Conservation (phyloP, 2,329 filamentous ascomycete species). For the Daldinia sp. region DNA sequence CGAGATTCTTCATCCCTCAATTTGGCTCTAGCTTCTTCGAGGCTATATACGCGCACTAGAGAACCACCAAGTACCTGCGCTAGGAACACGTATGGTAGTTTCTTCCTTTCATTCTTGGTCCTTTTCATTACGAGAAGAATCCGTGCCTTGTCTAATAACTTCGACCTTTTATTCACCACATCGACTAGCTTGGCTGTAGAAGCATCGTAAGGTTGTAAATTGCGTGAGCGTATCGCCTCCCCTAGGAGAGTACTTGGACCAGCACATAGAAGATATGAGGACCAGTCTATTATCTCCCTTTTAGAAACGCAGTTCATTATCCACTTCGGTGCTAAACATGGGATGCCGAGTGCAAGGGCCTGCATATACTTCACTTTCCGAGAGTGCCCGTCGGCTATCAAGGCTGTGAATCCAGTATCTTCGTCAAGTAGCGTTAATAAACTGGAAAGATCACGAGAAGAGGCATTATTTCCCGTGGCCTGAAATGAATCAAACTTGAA, state of each 20-base stretch:
- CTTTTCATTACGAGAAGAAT: slow-evolving; percentile 77
- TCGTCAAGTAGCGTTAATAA: slow-evolving; percentile 62
- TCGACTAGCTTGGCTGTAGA: slow-evolving; percentile 62
- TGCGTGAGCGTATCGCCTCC: slow-evolving; percentile 79
- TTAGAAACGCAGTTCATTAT: slow-evolving; percentile 74
- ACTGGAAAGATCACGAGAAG: slow-evolving; percentile 33
- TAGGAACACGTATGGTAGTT: slow-evolving; percentile 80
- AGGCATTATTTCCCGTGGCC: slow-evolving; percentile 40
- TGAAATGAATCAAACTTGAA: slow-evolving; percentile 63
- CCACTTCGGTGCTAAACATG: slow-evolving; percentile 86
- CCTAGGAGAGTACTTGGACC: slow-evolving; percentile 81
- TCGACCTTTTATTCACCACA: slow-evolving; percentile 67
- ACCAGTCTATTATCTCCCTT: slow-evolving; percentile 73
- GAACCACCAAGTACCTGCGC: slow-evolving; percentile 79
- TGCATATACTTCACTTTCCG: slow-evolving; percentile 94
- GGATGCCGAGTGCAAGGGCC: slow-evolving; percentile 86
- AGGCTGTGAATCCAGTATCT: slow-evolving; percentile 77
- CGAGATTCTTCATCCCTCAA: slow-evolving; percentile 60
- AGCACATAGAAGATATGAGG: slow-evolving; percentile 83
- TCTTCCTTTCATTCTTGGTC: slow-evolving; percentile 68
- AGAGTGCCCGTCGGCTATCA: slow-evolving; percentile 87
- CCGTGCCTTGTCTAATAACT: slow-evolving; percentile 68
- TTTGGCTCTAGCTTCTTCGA: slow-evolving; percentile 69
- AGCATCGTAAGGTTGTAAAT: slow-evolving; percentile 68
- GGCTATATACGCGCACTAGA: slow-evolving; percentile 70